A percentile compares a stretch with the other conserved stretches of the same genome.
phyloP scores from a whole-genome alignment of 1,139 yeast species.

The Nakaseomyces sp. region DNA sequence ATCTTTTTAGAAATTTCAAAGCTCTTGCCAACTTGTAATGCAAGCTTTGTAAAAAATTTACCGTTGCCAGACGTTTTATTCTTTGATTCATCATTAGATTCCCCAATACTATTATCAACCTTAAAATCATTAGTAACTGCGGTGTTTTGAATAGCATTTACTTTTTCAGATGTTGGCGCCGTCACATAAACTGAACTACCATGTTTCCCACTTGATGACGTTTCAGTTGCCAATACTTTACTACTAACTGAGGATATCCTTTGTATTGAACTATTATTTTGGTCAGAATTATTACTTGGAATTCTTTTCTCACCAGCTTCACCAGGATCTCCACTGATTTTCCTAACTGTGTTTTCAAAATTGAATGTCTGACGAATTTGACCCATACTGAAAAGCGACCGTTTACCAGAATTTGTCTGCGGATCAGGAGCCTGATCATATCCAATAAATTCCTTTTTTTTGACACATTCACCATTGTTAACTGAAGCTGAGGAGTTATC shows the following conservation, averaged over 20 bases:
- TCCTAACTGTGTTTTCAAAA: too few relatives aligned
- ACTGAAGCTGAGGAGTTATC: too few relatives aligned
- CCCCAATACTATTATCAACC: too few relatives aligned
- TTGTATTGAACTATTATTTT: background rate
- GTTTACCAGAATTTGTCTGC: too few relatives aligned
- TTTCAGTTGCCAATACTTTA: background rate
- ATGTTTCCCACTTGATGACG: background rate
- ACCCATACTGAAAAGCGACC: too few relatives aligned
- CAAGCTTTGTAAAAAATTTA: background rate
- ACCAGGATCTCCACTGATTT: too few relatives aligned
- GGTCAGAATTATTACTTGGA: background rate
- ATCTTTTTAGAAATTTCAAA: too few relatives aligned
- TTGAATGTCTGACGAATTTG: too few relatives aligned
- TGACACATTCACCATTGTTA: too few relatives aligned
- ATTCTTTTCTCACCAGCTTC: background rate
- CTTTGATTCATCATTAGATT: background rate
- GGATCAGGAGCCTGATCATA: too few relatives aligned
- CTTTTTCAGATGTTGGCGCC: background rate
- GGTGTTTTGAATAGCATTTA: background rate
- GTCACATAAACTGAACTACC: background rate
- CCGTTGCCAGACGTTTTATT: background rate
- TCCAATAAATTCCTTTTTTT: too few relatives aligned
- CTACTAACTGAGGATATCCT: background rate
- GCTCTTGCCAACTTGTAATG: background rate
- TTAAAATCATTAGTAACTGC: too few relatives aligned